Conservation (phyloP, 2,329 filamentous ascomycete species). For the Fusarium praegraminearum region DNA sequence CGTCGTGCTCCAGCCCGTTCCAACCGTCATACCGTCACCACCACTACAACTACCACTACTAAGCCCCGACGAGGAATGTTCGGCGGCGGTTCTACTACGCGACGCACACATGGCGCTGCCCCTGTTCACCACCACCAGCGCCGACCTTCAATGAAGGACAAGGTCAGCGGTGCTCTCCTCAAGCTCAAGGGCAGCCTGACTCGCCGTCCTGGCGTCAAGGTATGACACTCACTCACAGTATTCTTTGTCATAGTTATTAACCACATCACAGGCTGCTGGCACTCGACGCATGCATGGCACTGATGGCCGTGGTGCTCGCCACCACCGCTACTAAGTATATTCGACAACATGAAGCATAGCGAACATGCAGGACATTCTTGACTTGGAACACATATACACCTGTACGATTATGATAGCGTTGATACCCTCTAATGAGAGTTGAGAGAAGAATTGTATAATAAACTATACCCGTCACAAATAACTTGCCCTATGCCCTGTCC, state of each 20-base stretch:
- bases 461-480: constrained; percentile 26
- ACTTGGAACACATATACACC: neutral
- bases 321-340: constrained; percentile 40
- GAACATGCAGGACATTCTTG: constrained; percentile 15
- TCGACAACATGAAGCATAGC: neutral
- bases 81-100: constrained; percentile 54
- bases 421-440: constrained; percentile 34
- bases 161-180: constrained; percentile 80
- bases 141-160: constrained; percentile 77
- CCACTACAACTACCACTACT: constrained; percentile 54
- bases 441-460: constrained; percentile 30
- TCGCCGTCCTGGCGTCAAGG: constrained; percentile 77
- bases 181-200: constrained; percentile 79
- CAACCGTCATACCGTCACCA: constrained; percentile 48
- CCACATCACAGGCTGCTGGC: constrained; percentile 71
- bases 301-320: constrained; percentile 71
- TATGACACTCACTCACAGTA: constrained; percentile 47
- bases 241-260: constrained; percentile 2
- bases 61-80: constrained; percentile 60
- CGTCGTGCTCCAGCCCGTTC: constrained; percentile 44
- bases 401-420: constrained; percentile 43
- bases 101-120: constrained; percentile 50
- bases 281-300: constrained; percentile 80
- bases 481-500: constrained; percentile 1
- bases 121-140: constrained; percentile 72